Conservation (phyloP, 495 filamentous ascomycete genomes). For the Penicillium nucicola region DNA sequence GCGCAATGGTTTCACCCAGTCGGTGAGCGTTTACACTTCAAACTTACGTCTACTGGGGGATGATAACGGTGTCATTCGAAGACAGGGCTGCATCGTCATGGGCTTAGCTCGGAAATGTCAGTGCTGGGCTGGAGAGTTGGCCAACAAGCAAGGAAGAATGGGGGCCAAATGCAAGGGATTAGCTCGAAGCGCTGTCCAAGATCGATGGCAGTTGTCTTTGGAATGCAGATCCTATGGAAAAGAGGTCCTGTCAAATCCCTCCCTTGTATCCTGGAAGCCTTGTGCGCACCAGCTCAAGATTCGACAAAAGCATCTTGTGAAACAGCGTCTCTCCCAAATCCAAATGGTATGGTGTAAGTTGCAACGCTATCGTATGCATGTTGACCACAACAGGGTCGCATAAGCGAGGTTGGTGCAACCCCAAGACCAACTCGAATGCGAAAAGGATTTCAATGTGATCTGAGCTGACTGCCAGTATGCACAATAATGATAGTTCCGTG, state of each 20-base stretch:
- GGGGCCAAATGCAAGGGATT: slow-evolving; percentile 21
- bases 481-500: slow-evolving; percentile 13
- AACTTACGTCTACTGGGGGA: neutral
- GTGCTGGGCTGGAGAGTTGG: slow-evolving; percentile 6
- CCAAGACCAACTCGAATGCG: neutral
- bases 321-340: neutral
- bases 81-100: slow-evolving; percentile 14
- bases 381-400: slow-evolving; percentile 1
- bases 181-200: slow-evolving; percentile 7
- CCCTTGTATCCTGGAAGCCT: neutral
- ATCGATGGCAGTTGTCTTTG: slow-evolving; percentile 22
- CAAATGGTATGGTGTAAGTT: neutral
- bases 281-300: neutral
- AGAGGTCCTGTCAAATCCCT: slow-evolving; percentile 1
- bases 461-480: slow-evolving; percentile 1
- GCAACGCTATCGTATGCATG: neutral
- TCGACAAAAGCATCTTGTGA: neutral
- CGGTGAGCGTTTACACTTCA: slow-evolving; percentile 9
- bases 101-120: slow-evolving; percentile 15
- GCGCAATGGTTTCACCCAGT: slow-evolving; percentile 2
- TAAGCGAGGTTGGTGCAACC: slow-evolving; percentile 9
- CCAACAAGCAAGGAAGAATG: slow-evolving; percentile 25
- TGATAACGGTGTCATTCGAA: neutral
- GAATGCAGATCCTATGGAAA: slow-evolving; percentile 24
- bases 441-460: neutral